Evolutionary conservation across 2,329 filamentous ascomycete species (phyloP).

Genomic region (Aspergillus sp.): DNA sequence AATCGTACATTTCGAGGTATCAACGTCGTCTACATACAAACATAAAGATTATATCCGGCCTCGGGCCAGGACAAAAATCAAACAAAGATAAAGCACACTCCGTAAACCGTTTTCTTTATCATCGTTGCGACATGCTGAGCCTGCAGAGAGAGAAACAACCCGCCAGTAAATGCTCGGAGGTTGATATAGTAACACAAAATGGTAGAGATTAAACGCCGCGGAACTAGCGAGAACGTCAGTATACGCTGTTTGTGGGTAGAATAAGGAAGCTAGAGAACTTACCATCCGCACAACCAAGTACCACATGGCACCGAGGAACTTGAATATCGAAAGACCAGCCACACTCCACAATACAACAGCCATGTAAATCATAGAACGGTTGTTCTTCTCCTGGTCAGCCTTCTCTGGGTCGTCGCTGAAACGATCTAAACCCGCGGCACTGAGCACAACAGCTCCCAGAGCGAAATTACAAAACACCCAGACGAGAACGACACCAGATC

Average conservation of each 20-base stretch:
- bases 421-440: conserved; percentile 76
- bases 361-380: conserved; percentile 78
- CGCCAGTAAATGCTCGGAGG: background rate
- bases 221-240: conserved; percentile 46
- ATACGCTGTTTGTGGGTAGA: background rate
- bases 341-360: conserved; percentile 86
- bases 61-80: background rate
- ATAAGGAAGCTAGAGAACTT: conserved; percentile 40
- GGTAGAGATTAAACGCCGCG: conserved; percentile 46
- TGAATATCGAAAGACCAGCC: conserved; percentile 77
- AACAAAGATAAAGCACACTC: background rate
- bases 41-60: background rate
- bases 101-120: conserved; percentile 14
- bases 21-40: conserved; percentile 4
- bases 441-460: conserved; percentile 81
- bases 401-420: conserved; percentile 52
- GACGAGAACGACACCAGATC: conserved; percentile 83
- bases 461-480: conserved; percentile 98
- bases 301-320: conserved; percentile 85
- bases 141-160: conserved; percentile 27
- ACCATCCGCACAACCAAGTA: conserved; percentile 90
- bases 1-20: conserved; percentile 8
- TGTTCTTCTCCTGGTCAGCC: conserved; percentile 46
- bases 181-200: background rate
- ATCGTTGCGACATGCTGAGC: conserved; percentile 30